Conservation (phyloP, 2,329 filamentous ascomycete genomes). For the Pyrenophora tritici-repentis region DNA sequence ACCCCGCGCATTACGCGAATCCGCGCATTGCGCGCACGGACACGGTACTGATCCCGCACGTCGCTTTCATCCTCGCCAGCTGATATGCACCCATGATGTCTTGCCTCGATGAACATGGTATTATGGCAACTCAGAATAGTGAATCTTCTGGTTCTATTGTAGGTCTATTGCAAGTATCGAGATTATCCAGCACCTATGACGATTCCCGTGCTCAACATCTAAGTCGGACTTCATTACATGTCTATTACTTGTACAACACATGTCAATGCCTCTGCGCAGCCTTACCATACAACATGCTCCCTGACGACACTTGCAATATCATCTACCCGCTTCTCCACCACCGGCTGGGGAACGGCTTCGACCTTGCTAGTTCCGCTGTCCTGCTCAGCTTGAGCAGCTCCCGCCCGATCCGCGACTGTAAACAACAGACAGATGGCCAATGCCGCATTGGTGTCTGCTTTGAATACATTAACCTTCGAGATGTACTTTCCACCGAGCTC, state of each 20-base stretch:
- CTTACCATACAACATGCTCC: not conserved
- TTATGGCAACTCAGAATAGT: too few relatives aligned
- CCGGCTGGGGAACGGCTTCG: not conserved
- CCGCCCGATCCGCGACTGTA: conserved; percentile 9
- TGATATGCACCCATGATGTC: not conserved
- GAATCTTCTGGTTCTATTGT: too few relatives aligned
- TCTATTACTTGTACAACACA: too few relatives aligned
- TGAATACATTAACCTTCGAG: conserved; percentile 17
- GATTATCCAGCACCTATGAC: too few relatives aligned
- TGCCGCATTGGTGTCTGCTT: conserved; percentile 6
- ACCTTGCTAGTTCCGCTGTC: not conserved
- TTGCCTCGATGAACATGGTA: too few relatives aligned
- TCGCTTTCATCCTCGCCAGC: too few relatives aligned
- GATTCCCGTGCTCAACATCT: too few relatives aligned
- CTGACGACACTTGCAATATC: not conserved
- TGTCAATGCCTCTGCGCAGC: not conserved
- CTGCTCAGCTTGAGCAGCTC: not conserved
- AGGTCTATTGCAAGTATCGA: too few relatives aligned
- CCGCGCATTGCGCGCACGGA: too few relatives aligned
- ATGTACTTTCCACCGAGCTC: conserved; percentile 14
- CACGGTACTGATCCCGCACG: too few relatives aligned
- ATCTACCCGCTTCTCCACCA: not conserved
- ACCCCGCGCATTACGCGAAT: too few relatives aligned
- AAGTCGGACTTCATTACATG: too few relatives aligned
- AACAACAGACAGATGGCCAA: conserved; percentile 12